These are phyloP conservation scores for Phalaenopsis aphrodite DNA, from an alignment of 106 monocot species.

Conservation along the genomic window DNA sequence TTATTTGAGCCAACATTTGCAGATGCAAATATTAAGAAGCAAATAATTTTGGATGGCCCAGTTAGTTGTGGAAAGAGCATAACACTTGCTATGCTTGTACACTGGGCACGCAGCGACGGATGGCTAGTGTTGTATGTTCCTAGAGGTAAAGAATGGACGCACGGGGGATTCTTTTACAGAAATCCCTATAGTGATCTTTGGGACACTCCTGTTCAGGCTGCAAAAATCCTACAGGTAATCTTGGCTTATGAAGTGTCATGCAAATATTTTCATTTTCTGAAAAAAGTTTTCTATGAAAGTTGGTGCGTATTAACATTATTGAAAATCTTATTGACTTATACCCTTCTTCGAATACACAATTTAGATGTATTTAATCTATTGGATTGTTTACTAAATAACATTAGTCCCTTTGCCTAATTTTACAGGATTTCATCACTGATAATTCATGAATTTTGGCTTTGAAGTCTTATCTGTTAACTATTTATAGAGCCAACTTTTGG, in stretches of 20 bases:
- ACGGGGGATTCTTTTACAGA: conserved; percentile 90
- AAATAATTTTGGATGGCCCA: conserved; percentile 95
- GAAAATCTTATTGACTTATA: not conserved
- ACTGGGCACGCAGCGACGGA: conserved; percentile 92
- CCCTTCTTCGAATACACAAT: not conserved
- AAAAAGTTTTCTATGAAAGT: not conserved
- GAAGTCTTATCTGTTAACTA: too few species aligned
- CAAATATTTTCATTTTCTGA: not conserved
- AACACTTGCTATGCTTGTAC: conserved; percentile 93
- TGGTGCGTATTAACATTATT: not conserved
- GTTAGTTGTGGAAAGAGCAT: conserved; percentile 93
- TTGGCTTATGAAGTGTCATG: not conserved
- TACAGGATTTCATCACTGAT: not conserved
- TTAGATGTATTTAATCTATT: too few species aligned
- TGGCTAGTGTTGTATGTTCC: conserved; percentile 99
- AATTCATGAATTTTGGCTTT: not conserved
- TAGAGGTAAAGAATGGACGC: conserved; percentile 86
- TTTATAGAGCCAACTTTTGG: not conserved
- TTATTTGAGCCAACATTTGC: conserved; percentile 12
- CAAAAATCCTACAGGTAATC: conserved; percentile 66
- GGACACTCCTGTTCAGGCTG: conserved; percentile 88
- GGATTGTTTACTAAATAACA: not conserved
- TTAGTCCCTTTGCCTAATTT: not conserved
- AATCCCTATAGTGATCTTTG: conserved; percentile 61
- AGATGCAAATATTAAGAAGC: conserved; percentile 67